Percentiles rank a stretch among this genome's conserved stretches.
Evolutionary conservation across 306 rosid genomes (phyloP).

Genomic region (Vicia villosa): DNA sequence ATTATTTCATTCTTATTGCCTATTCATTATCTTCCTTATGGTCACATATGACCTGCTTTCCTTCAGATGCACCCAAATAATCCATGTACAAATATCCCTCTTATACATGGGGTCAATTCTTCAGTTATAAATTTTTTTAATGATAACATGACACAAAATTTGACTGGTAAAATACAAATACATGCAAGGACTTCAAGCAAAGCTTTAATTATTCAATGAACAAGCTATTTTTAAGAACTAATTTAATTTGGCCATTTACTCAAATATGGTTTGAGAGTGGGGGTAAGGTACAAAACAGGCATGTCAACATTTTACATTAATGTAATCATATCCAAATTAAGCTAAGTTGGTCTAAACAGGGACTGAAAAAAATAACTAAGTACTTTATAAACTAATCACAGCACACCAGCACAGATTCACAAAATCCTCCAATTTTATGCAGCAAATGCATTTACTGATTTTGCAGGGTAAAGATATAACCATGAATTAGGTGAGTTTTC

Average conservation of each 20-base stretch:
- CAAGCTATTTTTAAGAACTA: not conserved
- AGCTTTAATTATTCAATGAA: not conserved
- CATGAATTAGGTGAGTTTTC: constrained; percentile 3
- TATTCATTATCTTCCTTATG: too few relatives aligned
- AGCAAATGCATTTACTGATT: not conserved
- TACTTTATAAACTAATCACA: not conserved
- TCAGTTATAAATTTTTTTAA: too few relatives aligned
- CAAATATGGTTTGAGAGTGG: not conserved
- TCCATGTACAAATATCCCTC: too few relatives aligned
- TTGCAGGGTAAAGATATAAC: constrained; percentile 1
- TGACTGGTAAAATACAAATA: too few relatives aligned
- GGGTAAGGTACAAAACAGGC: not conserved
- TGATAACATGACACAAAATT: too few relatives aligned
- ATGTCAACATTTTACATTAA: not conserved
- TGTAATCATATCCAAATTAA: not conserved
- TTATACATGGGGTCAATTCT: too few relatives aligned
- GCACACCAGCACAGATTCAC: not conserved
- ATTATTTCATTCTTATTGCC: too few relatives aligned
- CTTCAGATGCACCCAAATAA: too few relatives aligned
- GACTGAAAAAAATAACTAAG: not conserved
- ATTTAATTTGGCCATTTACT: not conserved
- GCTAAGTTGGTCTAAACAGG: not conserved
- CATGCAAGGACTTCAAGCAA: too few relatives aligned
- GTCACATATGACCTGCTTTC: too few relatives aligned
- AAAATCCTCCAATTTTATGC: constrained; percentile 6